These are phyloP conservation scores for Venturiaceae sp. DNA, from an alignment of 2,329 filamentous ascomycete genomes.

Conservation along the genomic window DNA sequence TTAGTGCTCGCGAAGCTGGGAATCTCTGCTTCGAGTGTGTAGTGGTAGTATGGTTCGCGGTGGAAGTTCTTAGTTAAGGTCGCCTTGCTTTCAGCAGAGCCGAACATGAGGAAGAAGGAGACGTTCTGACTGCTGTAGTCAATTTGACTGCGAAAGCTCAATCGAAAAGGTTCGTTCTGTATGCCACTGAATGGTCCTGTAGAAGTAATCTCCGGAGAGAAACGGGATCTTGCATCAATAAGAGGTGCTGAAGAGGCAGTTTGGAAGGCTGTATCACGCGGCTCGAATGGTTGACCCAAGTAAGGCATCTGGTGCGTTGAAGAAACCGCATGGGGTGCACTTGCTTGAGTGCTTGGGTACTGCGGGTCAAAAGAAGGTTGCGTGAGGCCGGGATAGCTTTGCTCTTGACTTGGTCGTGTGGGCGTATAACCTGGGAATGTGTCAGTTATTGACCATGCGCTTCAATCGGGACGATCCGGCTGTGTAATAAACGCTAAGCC, in stretches of 20 bases:
- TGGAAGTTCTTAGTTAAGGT: slow-evolving; percentile 52
- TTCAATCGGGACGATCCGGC: slow-evolving; percentile 21
- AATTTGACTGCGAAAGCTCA: background rate
- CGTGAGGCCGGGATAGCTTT: slow-evolving; percentile 37
- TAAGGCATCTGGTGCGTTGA: slow-evolving; percentile 32
- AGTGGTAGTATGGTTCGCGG: slow-evolving; percentile 54
- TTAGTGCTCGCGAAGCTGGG: slow-evolving; percentile 54
- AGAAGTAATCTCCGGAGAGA: slow-evolving; percentile 53
- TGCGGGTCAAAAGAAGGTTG: slow-evolving; percentile 39
- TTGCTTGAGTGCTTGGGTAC: slow-evolving; percentile 38
- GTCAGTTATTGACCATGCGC: slow-evolving; percentile 35
- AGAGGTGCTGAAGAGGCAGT: slow-evolving; percentile 56
- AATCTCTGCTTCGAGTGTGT: slow-evolving; percentile 62
- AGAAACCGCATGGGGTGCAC: slow-evolving; percentile 37
- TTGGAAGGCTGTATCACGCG: slow-evolving; percentile 30
- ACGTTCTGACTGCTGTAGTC: background rate
- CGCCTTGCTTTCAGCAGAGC: slow-evolving; percentile 62
- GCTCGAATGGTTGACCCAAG: slow-evolving; percentile 33
- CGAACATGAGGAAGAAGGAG: slow-evolving; percentile 61
- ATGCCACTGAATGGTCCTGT: slow-evolving; percentile 60
- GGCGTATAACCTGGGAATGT: slow-evolving; percentile 47
- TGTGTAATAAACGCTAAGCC: slow-evolving; percentile 14
- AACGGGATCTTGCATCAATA: slow-evolving; percentile 50
- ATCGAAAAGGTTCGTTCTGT: slow-evolving; percentile 34
- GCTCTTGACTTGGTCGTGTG: slow-evolving; percentile 49